These are phyloP conservation scores for Leishmania major DNA, from an alignment of 208 protist species.

Conservation along the genomic window DNA sequence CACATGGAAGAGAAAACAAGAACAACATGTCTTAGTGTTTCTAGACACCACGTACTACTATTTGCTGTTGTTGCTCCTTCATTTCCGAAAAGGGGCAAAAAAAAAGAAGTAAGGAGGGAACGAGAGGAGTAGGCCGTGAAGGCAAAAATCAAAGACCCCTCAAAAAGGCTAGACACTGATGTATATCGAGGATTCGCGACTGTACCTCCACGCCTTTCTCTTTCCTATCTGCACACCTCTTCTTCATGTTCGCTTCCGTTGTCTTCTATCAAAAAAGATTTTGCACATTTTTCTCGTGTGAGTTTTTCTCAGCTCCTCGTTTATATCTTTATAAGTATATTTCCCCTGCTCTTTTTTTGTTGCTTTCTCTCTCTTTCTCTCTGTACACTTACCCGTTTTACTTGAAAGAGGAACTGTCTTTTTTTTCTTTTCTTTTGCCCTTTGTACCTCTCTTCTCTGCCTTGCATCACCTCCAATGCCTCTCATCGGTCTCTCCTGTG, in stretches of 20 bases:
- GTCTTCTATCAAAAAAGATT: background rate
- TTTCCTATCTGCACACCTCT: background rate
- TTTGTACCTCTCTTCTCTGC: background rate
- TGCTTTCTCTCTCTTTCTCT: background rate
- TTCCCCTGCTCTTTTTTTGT: background rate
- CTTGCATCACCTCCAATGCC: background rate
- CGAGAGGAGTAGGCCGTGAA: background rate
- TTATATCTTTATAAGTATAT: slow-evolving; percentile 1
- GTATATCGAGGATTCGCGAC: background rate
- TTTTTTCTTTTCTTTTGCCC: background rate
- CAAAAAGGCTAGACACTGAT: background rate
- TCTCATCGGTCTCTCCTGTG: background rate
- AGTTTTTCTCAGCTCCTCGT: slow-evolving; percentile 10
- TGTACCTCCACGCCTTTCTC: background rate
- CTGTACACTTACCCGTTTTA: slow-evolving; percentile 20
- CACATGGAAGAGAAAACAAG: background rate
- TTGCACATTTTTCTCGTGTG: slow-evolving; percentile 26
- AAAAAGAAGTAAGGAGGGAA: background rate
- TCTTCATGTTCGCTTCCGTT: background rate
- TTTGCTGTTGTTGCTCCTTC: background rate
- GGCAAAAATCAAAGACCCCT: background rate
- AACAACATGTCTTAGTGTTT: background rate
- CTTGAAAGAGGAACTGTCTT: slow-evolving; percentile 7
- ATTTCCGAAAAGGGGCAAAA: background rate
- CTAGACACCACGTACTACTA: background rate